Evolutionary conservation across 1,139 yeast genomes (phyloP).

Genomic region (Eremothecium sinecaudum): DNA sequence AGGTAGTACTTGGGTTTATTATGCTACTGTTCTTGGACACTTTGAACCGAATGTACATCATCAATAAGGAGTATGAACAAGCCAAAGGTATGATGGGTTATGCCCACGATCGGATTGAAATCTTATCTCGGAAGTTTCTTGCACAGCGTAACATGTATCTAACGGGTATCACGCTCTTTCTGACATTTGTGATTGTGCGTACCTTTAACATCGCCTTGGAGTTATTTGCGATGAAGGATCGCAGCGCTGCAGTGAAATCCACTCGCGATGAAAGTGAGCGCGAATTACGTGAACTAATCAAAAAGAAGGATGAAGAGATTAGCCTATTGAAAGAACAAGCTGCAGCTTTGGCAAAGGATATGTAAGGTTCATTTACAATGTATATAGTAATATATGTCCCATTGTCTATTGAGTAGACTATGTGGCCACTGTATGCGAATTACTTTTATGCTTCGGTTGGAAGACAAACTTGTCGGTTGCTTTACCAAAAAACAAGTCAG

Average conservation of each 20-base stretch:
- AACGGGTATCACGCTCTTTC: slow-evolving; percentile 89
- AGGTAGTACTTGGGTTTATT: slow-evolving; percentile 78
- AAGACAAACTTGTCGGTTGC: slow-evolving; percentile 67
- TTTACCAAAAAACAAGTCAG: slow-evolving; percentile 94
- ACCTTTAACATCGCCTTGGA: slow-evolving; percentile 80
- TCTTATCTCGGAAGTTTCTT: slow-evolving; percentile 66
- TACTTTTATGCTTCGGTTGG: slow-evolving; percentile 91
- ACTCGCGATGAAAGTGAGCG: slow-evolving; percentile 46
- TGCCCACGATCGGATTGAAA: slow-evolving; percentile 22
- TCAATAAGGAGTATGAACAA: slow-evolving; percentile 43
- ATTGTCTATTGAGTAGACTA: slow-evolving; percentile 3
- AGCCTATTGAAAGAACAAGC: slow-evolving; percentile 66
- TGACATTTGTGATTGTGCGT: slow-evolving; percentile 76
- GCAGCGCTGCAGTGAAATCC: slow-evolving; percentile 33
- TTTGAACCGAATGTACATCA: slow-evolving; percentile 70
- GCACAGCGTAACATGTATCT: slow-evolving; percentile 95
- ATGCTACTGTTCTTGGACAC: slow-evolving; percentile 80
- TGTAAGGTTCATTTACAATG: slow-evolving; percentile 8
- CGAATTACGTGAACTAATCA: slow-evolving; percentile 37
- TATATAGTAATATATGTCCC: slow-evolving; percentile 1
- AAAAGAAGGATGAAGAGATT: slow-evolving; percentile 40
- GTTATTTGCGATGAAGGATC: slow-evolving; percentile 54
- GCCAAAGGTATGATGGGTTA: slow-evolving; percentile 29
- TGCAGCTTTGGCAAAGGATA: slow-evolving; percentile 49
- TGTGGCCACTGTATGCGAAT: slow-evolving; percentile 57